phyloP scores from a whole-genome alignment of 73 alveolate genomes.

The Symbiodinium natans region DNA sequence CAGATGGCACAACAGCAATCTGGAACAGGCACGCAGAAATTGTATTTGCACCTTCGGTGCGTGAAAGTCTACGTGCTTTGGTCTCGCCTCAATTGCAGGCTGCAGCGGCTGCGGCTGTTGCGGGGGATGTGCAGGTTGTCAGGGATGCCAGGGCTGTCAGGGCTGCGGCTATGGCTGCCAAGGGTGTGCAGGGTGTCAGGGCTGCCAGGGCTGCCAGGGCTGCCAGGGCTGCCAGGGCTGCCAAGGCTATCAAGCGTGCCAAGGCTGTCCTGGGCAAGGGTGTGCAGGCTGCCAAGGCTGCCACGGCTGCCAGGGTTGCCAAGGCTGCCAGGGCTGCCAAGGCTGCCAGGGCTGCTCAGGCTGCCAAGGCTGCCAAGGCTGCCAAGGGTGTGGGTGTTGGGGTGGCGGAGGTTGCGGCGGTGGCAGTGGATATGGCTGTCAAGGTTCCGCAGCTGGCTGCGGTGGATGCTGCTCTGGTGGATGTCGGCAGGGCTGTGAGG shows the following conservation, averaged over 20 bases:
- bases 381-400: background rate
- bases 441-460: background rate
- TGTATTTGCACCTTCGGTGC: too few species aligned
- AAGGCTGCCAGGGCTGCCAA: constrained; percentile 21
- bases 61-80: too few species aligned
- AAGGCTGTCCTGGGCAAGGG: constrained; percentile 2
- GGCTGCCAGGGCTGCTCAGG: background rate
- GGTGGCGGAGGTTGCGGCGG: background rate
- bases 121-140: constrained; percentile 9
- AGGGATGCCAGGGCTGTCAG: constrained; percentile 17
- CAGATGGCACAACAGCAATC: constrained; percentile 54
- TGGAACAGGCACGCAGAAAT: background rate
- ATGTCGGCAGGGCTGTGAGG: background rate
- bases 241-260: constrained; percentile 12
- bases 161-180: constrained; percentile 35
- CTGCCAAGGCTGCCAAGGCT: constrained; percentile 26
- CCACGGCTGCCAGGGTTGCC: constrained; percentile 37
- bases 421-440: too few species aligned
- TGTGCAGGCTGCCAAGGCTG: background rate
- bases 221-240: constrained; percentile 31
- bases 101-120: constrained; percentile 67
- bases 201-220: constrained; percentile 49
- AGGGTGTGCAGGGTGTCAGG: constrained; percentile 13
- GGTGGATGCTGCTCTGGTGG: background rate
- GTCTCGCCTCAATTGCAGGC: too few species aligned